phyloP scores from a whole-genome alignment of 1,139 yeast genomes.

The Blastobotrys petasosporus region DNA sequence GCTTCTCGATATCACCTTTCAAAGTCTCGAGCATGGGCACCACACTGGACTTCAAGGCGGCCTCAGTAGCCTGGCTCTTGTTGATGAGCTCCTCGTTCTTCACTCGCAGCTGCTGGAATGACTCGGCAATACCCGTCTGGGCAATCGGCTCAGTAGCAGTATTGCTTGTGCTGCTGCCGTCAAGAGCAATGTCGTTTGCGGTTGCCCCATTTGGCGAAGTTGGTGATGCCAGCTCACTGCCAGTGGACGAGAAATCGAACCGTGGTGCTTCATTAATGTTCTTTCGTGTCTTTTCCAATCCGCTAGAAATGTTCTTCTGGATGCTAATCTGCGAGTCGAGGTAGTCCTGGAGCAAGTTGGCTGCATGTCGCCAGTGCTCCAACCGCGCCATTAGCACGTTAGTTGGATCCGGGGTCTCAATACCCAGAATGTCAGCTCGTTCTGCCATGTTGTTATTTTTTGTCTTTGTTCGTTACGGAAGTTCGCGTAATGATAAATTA shows the following conservation, averaged over 20 bases:
- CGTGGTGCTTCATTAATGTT: slow-evolving; percentile 31
- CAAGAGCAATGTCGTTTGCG: background rate
- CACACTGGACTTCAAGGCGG: slow-evolving; percentile 29
- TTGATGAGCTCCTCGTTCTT: slow-evolving; percentile 31
- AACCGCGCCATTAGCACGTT: slow-evolving; percentile 31
- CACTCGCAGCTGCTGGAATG: slow-evolving; percentile 31
- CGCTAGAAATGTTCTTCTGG: slow-evolving; percentile 28
- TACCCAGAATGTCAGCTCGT: slow-evolving; percentile 21
- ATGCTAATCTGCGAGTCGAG: slow-evolving; percentile 26
- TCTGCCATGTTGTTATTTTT: no score
- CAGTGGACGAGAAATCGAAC: slow-evolving; percentile 23
- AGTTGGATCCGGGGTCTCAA: slow-evolving; percentile 34
- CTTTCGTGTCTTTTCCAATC: slow-evolving; percentile 33
- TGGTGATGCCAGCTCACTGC: background rate
- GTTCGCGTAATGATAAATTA: no score
- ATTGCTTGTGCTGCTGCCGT: background rate
- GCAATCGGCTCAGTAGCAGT: background rate
- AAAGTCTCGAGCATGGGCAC: slow-evolving; percentile 35
- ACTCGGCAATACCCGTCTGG: slow-evolving; percentile 31
- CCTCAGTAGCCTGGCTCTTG: slow-evolving; percentile 33
- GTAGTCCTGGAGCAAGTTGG: slow-evolving; percentile 29
- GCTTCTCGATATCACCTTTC: slow-evolving; percentile 37
- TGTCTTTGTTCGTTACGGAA: no score
- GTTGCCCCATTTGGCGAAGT: background rate
- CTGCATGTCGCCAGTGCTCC: slow-evolving; percentile 36